These are phyloP conservation scores for Termitomyces sp. DNA, from an alignment of 768 basidiomycete species.

Conservation along the genomic window DNA sequence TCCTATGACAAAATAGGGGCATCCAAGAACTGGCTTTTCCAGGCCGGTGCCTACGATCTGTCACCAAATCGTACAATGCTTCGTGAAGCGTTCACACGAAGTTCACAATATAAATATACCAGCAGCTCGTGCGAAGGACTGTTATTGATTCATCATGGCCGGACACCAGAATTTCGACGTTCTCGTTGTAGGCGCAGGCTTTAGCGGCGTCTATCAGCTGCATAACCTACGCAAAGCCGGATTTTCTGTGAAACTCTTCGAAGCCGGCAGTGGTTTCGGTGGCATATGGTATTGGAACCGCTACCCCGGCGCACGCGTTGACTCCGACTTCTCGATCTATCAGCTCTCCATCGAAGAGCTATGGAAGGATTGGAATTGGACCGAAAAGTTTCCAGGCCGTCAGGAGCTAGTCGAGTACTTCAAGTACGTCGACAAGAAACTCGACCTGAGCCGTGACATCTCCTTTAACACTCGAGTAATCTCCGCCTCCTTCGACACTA, in stretches of 20 bases:
- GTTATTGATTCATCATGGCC: not conserved
- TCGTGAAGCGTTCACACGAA: not conserved
- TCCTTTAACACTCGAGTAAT: conserved; percentile 19
- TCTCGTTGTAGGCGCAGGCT: conserved; percentile 24
- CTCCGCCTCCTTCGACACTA: conserved; percentile 17
- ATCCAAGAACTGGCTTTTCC: not conserved
- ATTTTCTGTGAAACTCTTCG: conserved; percentile 17
- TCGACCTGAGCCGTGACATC: conserved; percentile 20
- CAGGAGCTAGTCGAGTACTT: conserved; percentile 21
- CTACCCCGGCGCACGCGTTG: conserved; percentile 25
- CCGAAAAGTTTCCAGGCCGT: conserved; percentile 14
- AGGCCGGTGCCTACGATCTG: not conserved
- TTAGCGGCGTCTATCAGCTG: conserved; percentile 18
- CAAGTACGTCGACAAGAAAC: conserved; percentile 19
- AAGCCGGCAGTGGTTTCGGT: conserved; percentile 19
- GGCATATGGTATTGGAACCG: conserved; percentile 26
- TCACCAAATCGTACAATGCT: not conserved
- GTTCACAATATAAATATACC: not conserved
- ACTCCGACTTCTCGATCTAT: conserved; percentile 22
- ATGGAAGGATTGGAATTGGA: conserved; percentile 24
- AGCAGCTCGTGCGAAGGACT: too few species aligned
- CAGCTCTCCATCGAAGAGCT: conserved; percentile 21
- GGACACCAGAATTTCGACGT: conserved; percentile 12
- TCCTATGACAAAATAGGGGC: too few species aligned
- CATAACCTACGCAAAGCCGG: conserved; percentile 15